Base-by-base conservation (phyloP, 345 rosid genomes). In the Microthlaspi erraticum region DNA sequence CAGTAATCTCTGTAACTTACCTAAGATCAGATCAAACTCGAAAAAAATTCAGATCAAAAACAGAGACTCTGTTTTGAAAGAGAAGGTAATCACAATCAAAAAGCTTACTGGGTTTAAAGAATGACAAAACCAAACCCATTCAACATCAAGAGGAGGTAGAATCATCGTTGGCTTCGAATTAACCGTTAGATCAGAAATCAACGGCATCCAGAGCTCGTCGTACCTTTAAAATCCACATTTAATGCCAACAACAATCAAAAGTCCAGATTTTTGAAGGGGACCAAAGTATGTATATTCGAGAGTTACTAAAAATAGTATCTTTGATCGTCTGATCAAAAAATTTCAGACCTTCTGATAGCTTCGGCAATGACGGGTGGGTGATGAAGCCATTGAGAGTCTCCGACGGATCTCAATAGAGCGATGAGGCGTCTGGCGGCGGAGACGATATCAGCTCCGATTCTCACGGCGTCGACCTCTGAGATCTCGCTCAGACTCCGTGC, bases 41-140 rank as follows among this genome's bases (percentile, higher is more conserved):
- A 43, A 62, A 50, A 12, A 34, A 53, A 0, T 4, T 38, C 39
- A 34, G 38, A 60, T 29, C 10, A 51, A 48, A 48, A 39, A 12
- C 0, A 46, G 9, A 70, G 50, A 29, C 59, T 60, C 60, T 9
- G 29, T 23, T 16, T 9, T 32, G 2, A 77, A 62, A 66, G 3
- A 43, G 20, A 74, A 14, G 17, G 17, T 7, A 75, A 14, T 33
- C 10, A 17, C 26, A 17, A 32, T 33, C 10, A 17, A 32, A 17
- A 32, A 55, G 45, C 81, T 78, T 78, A 93, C 98, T 57, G 92
- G 89, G 72, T 93, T 90, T 84, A 93, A 82, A 19, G 91, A 74
- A 70, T 93, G 98, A 67, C 96, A 93, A 77, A 90, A 87, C 97
- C 97, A 93, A 78, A 93, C 89, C 97, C 98, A 93, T 79, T 90